Evolutionary conservation across 2,329 filamentous ascomycete species (phyloP).

Genomic region (Fusarium sp.): DNA sequence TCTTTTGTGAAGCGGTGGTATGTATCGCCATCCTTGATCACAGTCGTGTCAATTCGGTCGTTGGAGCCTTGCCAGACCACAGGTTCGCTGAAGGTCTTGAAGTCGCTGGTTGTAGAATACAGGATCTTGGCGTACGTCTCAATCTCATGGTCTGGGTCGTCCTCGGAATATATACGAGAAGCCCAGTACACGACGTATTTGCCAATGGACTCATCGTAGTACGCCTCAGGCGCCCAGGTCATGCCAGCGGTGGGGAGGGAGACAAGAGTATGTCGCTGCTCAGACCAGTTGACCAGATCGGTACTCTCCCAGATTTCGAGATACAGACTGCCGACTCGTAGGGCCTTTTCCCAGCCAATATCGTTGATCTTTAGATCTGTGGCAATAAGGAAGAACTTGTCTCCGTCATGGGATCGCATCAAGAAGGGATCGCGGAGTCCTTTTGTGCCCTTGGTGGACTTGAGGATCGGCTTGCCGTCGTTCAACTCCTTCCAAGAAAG

Average conservation of each 20-base stretch:
- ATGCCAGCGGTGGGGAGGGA: slow-evolving; percentile 64
- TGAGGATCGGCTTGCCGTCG: slow-evolving; percentile 5
- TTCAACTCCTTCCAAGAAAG: slow-evolving; percentile 10
- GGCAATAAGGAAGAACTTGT: slow-evolving; percentile 4
- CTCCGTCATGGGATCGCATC: slow-evolving; percentile 5
- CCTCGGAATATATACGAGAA: slow-evolving; percentile 56
- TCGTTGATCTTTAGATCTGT: slow-evolving; percentile 13
- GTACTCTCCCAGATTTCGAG: slow-evolving; percentile 66
- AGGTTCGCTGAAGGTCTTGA: slow-evolving; percentile 8
- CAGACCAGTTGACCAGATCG: slow-evolving; percentile 64
- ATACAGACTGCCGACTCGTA: slow-evolving; percentile 18
- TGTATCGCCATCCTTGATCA: not conserved
- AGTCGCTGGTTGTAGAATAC: slow-evolving; percentile 3
- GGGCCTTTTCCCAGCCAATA: slow-evolving; percentile 1
- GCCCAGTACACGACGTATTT: slow-evolving; percentile 63
- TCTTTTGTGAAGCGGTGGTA: slow-evolving; percentile 18
- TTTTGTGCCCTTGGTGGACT: not conserved
- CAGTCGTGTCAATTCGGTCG: slow-evolving; percentile 2
- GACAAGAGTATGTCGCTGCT: slow-evolving; percentile 63
- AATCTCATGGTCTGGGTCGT: slow-evolving; percentile 7
- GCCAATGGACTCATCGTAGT: slow-evolving; percentile 59
- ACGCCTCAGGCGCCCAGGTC: slow-evolving; percentile 67
- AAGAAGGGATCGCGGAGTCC: slow-evolving; percentile 22
- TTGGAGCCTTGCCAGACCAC: slow-evolving; percentile 11
- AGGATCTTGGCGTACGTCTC: not conserved